Evolutionary conservation across 805 yeast genomes (phyloP).

Genomic region (Candida sakaeoensis): DNA sequence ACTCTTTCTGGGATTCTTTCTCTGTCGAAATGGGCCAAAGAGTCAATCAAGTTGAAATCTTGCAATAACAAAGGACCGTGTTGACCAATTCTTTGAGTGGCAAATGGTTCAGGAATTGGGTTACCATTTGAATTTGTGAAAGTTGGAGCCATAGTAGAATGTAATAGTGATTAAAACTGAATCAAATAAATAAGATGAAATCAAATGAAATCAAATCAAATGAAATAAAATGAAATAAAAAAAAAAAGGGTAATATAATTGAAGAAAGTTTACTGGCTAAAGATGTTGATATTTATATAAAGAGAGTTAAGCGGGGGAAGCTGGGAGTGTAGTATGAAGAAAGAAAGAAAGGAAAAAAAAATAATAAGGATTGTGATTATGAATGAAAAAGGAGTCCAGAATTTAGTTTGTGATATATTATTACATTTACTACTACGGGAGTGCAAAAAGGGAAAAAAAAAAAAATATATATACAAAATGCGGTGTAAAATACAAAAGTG

Average conservation of each 20-base stretch:
- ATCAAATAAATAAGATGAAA: too few relatives aligned
- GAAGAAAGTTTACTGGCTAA: constrained; percentile 1
- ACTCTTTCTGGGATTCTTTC: constrained; percentile 92
- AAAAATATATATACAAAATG: too few relatives aligned
- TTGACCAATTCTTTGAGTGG: constrained; percentile 70
- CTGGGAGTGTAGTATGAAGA: neutral
- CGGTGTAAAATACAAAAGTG: too few relatives aligned
- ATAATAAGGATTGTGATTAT: constrained; percentile 1
- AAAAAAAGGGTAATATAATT: neutral
- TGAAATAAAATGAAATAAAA: neutral
- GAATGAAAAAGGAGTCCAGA: constrained; percentile 4
- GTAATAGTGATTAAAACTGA: too few relatives aligned
- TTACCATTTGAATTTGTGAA: constrained; percentile 72
- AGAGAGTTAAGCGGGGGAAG: neutral
- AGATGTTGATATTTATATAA: neutral
- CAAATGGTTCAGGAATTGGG: constrained; percentile 74
- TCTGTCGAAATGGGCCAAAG: constrained; percentile 82
- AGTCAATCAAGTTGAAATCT: constrained; percentile 76
- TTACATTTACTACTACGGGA: neutral
- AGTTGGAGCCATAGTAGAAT: constrained; percentile 45
- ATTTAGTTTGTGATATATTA: too few relatives aligned
- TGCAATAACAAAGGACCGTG: constrained; percentile 80
- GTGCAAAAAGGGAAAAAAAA: neutral
- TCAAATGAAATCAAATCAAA: too few relatives aligned
- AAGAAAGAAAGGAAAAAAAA: neutral